phyloP scores from a whole-genome alignment of 2,329 filamentous ascomycete species.

The Colletotrichum falcatum region DNA sequence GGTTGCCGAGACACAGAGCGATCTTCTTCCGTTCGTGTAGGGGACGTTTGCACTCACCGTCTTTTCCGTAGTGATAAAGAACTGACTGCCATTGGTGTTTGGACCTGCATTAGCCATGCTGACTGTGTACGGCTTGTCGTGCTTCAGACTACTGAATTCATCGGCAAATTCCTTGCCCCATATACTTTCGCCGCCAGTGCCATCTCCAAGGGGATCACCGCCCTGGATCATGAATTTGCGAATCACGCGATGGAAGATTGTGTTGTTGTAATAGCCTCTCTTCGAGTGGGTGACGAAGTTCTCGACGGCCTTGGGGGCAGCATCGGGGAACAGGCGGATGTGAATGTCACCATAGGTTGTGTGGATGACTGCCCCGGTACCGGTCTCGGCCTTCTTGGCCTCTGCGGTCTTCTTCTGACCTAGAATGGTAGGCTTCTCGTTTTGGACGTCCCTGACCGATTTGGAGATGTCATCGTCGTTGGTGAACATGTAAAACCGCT shows the following conservation, averaged over 20 bases:
- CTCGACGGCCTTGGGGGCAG: constrained; percentile 93
- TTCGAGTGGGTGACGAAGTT: constrained; percentile 95
- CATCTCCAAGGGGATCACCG: constrained; percentile 88
- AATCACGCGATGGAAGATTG: constrained; percentile 97
- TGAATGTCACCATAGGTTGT: constrained; percentile 95
- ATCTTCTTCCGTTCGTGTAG: not conserved
- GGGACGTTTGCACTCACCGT: constrained; percentile 68
- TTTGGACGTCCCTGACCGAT: constrained; percentile 89
- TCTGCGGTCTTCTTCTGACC: constrained; percentile 67
- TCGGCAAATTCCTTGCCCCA: constrained; percentile 95
- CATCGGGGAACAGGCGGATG: constrained; percentile 90
- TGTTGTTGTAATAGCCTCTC: constrained; percentile 95
- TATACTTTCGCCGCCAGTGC: constrained; percentile 90
- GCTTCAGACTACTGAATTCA: constrained; percentile 90
- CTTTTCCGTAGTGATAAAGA: constrained; percentile 98
- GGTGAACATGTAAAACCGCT: constrained; percentile 98
- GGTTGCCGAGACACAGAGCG: not conserved
- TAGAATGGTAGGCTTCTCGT: constrained; percentile 85
- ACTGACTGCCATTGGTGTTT: constrained; percentile 95
- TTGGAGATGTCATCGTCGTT: constrained; percentile 88
- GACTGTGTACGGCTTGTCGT: constrained; percentile 96
- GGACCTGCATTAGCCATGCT: constrained; percentile 98
- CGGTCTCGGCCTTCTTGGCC: constrained; percentile 76
- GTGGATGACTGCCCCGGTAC: constrained; percentile 86
- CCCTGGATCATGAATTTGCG: constrained; percentile 97